Evolutionary conservation across 108 stramenopile genomes (phyloP).

Genomic region (Cylindrotheca fusiformis): DNA sequence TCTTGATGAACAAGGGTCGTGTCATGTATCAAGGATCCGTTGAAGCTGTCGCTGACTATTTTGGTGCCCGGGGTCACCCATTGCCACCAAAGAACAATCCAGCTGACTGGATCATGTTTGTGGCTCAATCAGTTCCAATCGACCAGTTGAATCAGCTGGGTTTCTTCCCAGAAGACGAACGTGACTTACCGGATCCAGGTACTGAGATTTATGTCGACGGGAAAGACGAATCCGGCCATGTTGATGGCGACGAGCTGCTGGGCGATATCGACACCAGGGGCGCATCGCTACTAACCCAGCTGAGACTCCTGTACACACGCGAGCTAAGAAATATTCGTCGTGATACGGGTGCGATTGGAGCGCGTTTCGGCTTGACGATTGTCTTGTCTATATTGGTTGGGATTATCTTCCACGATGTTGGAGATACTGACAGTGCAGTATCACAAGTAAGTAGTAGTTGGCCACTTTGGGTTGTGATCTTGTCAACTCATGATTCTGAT

Average conservation of each 20-base stretch:
- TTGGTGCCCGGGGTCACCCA: slow-evolving; percentile 46
- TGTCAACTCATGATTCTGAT: not conserved
- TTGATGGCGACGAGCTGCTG: no score
- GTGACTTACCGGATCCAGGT: no score
- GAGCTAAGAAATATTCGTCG: slow-evolving; percentile 49
- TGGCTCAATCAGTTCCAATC: slow-evolving; percentile 47
- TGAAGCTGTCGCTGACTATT: slow-evolving; percentile 40
- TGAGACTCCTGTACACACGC: slow-evolving; percentile 39
- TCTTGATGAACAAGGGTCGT: slow-evolving; percentile 48
- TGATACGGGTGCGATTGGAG: slow-evolving; percentile 52
- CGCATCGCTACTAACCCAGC: slow-evolving; percentile 43
- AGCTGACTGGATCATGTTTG: slow-evolving; percentile 77
- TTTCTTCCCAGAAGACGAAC: slow-evolving; percentile 42
- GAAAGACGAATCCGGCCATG: no score
- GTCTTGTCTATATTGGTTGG: slow-evolving; percentile 59
- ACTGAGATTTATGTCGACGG: no score
- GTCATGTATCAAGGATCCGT: slow-evolving; percentile 50
- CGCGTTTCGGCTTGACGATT: slow-evolving; percentile 58
- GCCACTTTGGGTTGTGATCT: not conserved
- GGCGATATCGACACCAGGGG: no score
- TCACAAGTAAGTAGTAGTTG: slow-evolving; percentile 7
- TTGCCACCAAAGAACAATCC: slow-evolving; percentile 74
- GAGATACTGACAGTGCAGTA: slow-evolving; percentile 18
- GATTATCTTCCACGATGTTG: slow-evolving; percentile 62
- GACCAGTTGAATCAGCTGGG: slow-evolving; percentile 36